Base-by-base conservation (phyloP, 2,329 filamentous ascomycete genomes). In the Epichloe brachyelytri region DNA sequence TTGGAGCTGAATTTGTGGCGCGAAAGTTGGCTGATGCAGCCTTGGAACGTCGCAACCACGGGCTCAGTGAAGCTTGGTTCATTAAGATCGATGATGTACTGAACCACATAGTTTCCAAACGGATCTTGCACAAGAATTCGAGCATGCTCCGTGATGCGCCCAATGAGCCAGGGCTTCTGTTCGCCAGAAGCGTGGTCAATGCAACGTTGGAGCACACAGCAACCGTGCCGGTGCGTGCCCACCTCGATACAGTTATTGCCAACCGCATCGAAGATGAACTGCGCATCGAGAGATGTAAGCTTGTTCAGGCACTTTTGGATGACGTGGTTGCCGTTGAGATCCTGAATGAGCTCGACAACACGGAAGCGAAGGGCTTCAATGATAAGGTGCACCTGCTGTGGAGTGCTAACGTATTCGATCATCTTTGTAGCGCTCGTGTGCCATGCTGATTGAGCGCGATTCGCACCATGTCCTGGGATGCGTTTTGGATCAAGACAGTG, bases 1-100 rank as follows among this genome's bases (percentile, higher is more conserved):
- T 98, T 98, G 62, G 93, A 97, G 71, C 89, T 96, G 73, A 98
- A 98, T 71, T 98, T 98, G 73, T 98, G 93, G 65, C 89, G 90
- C 5, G 93, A 97, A 15, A 78, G 78, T 68, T 68, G 78, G 62
- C 65, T 85, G 72, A 80, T 87, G 74, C 76, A 77, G 60, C 85
- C 85, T 51, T 78, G 72, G 73, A 98, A 96, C 62, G 83, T 84
- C 49, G 77, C 73, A 54, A 94, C 93, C 40, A 98, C 76, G 3
- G 91, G 91, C 61, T 93, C 86, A 1, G 91, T 96, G 70, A 95
- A 96, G 59, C 75, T 75, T 12, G 85, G 76, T 63, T 98, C 89
- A 58, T 89, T 89, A 50, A 97, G 78, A 64, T 97, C 93, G 59
- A 98, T 82, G 63, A 98, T 97, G 71, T 98, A 98, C 71, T 98